Evolutionary conservation across 78 protist genomes (phyloP), one percentile per base, ranked within the genome.

Genomic region (Polysphondylium violaceum): DNA sequence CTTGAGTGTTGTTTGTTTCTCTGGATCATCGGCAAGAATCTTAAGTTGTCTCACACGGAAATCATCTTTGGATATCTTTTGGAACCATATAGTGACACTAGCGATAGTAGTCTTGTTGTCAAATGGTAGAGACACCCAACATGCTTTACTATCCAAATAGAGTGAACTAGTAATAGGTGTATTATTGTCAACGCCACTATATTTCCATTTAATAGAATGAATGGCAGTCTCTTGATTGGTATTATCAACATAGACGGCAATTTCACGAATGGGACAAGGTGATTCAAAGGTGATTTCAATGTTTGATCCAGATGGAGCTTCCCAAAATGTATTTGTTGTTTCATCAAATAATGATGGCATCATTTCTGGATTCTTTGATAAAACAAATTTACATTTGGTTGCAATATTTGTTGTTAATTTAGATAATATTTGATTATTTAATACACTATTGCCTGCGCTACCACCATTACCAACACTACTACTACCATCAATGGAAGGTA

Each of bases 311-410:
- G 75, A 36, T 11, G 47, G 25, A 14, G 89, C 89, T 68, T 81
- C 89, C 89, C 89, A 81, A 44, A 81, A 81, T 16, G 78, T 23
- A n/a, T 38, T 72, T n/a, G 89, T 81, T 14, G 77, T 43, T 12
- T 81, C 77, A 36, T 81, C 89, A 53, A 81, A 81, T 27, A 81
- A 63, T 25, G 89, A 81, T 40, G 77, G 69, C 41, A 81, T 31
- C 89, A 81, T 81, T 43, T 81, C 89, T n/a, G 67, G 76, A 36
- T 72, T 65, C 55, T 81, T 81, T 23, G 77, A 51, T 19, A 81
- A n/a, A 21, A 53, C 56, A 16, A 81, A 65, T 41, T 53, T 81
- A 35, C 74, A 81, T 38, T 81, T 81, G 74, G 50, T 81, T 12
- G 77, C 76, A 81, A 81, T 43, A 29, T 81, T 81, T 0, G 40